Evolutionary conservation across 2,329 filamentous ascomycete genomes (phyloP), one percentile per base, ranked within the genome.

Genomic region (Colletotrichum musicola): DNA sequence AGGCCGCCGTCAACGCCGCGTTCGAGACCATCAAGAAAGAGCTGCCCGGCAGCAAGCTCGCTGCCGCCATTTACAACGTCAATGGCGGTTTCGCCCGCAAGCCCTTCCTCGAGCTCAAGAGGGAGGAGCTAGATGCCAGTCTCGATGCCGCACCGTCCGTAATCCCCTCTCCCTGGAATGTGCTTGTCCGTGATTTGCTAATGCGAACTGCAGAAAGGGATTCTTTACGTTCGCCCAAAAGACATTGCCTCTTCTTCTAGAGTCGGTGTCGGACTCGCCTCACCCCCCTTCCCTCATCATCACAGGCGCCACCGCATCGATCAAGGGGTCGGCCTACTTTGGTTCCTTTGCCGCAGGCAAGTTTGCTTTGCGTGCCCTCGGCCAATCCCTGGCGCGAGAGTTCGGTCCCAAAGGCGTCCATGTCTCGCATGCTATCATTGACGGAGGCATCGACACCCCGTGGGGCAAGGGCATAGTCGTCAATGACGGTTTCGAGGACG

Each of bases 391-490:
- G 27, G 92, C 94, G 0, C 87, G 92, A 64, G 94, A 97, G 77
- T 97, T 96, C 78, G 93, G 92, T 0, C 93, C 94, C 0, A 85
- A 93, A 77, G 94, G 94, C 2, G 87, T 97, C 1, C 94, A 97
- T 78, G 91, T 97, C 1, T 88, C 91, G 0, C 93, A 97, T 80
- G 89, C 91, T 5, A 89, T 97, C 69, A 90, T 97, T 62, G 94
- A 97, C 76, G 94, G 93, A 0, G 86, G 93, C 1, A 97, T 97
- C 77, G 92, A 97, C 77, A 94, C 92, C 62, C 92, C 92, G 0
- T 83, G 88, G 71, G 92, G 90, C 1, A 91, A 90, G 77, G 85
- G 85, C 0, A 77, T 73, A 51, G 76, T 73, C 27, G 75, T 79
- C 16, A 86, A 88, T 73, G 75, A 80, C 10, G 82, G 84, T 4